Evolutionary conservation across 2,329 filamentous ascomycete genomes (phyloP).

Genomic region (Elsinoe australis): DNA sequence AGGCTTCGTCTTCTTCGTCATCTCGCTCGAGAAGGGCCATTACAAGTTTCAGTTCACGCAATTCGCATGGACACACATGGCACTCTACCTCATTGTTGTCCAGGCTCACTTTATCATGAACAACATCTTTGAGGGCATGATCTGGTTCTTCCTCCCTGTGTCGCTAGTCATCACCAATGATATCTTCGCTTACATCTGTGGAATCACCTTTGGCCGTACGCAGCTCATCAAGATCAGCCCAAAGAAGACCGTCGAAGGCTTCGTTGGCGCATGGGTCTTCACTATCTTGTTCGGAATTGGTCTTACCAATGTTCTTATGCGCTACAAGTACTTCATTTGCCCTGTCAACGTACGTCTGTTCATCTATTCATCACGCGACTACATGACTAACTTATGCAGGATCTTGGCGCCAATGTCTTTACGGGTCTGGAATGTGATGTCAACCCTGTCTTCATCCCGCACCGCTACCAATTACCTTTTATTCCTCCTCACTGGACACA

Average conservation of each 20-base stretch:
- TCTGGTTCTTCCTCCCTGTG: slow-evolving; percentile 97
- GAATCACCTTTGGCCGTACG: slow-evolving; percentile 91
- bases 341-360: slow-evolving; percentile 65
- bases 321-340: slow-evolving; percentile 96
- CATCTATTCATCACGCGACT: slow-evolving; percentile 19
- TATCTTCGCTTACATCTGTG: slow-evolving; percentile 96
- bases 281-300: slow-evolving; percentile 78
- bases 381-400: slow-evolving; percentile 32
- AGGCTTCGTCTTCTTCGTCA: slow-evolving; percentile 98
- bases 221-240: slow-evolving; percentile 96
- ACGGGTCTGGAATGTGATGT: slow-evolving; percentile 82
- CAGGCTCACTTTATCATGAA: slow-evolving; percentile 99
- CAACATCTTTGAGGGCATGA: slow-evolving; percentile 98
- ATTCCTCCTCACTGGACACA: slow-evolving; percentile 58
- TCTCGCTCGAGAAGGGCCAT: slow-evolving; percentile 85
- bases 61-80: slow-evolving; percentile 99
- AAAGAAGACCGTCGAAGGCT: slow-evolving; percentile 98
- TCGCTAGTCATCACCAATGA: slow-evolving; percentile 96
- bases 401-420: slow-evolving; percentile 87
- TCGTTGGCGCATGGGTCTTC: slow-evolving; percentile 92
- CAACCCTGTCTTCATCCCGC: slow-evolving; percentile 83
- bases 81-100: slow-evolving; percentile 92
- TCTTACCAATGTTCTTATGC: slow-evolving; percentile 76
- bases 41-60: slow-evolving; percentile 99
- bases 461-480: slow-evolving; percentile 60